Evolutionary conservation across 768 basidiomycete species (phyloP), one percentile per base, ranked within the genome.

Genomic region (Mycena capillaripes): DNA sequence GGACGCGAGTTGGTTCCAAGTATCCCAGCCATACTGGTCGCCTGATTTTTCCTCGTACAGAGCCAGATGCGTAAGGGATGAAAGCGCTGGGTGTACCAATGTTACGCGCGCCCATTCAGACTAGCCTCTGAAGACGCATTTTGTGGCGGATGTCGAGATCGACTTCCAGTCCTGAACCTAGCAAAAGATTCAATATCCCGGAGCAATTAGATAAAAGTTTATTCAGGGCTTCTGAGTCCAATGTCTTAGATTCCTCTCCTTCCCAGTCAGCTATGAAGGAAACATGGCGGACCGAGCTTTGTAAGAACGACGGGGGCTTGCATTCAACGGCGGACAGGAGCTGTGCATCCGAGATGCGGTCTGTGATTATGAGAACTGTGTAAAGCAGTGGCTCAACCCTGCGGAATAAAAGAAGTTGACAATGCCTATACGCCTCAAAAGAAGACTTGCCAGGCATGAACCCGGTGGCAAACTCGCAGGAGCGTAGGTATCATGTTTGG

Each of bases 311-410:
- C 38, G 58, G 16, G 0, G 38, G 16, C 40, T 59, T 59, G 58
- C n/a, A 25, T 42, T 27, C 3, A 42, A 59, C 17, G 9, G 58
- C 40, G 29, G 38, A 27, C 9, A 25, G 25, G 12, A 27, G 16
- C 14, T 10, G 38, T 32, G n/a, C n/a, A n/a, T n/a, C n/a, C n/a
- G 23, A 5, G n/a, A 4, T 40, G 38, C 3, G 7, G 10, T 27
- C 36, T 14, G 12, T 17, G 3, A 59, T 42, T 11, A 16, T 55
- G 16, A 55, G 53, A 4, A 59, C 38, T 4, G 11, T 59, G 23
- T 59, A 59, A 8, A 59, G 58, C 4, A 59, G 38, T 3, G 58
- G 38, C 38, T 59, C 58, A 40, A 59, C 16, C 38, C 58, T 59
- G 38, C 1, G 40, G 21, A 34, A 23, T 5, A 42, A 58, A 12